Evolutionary conservation across 768 basidiomycete species (phyloP).

Genomic region (Jaapia argillacea): DNA sequence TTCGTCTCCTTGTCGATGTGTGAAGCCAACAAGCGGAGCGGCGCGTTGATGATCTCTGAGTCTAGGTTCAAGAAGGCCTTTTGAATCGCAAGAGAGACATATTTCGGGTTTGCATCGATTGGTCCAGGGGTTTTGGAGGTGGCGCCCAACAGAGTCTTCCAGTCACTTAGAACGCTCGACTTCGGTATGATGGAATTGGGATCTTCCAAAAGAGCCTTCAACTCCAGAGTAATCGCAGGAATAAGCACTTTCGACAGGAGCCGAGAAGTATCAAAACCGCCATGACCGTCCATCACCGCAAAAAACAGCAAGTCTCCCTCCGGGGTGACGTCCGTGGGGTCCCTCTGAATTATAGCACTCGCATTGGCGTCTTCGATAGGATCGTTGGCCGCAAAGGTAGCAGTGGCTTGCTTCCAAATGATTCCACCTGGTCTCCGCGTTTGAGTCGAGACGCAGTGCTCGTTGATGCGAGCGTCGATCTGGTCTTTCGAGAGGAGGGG

Average conservation of each 20-base stretch:
- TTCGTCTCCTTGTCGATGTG: conserved; percentile 42
- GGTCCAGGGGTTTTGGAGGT: conserved; percentile 15
- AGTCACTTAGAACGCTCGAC: conserved; percentile 19
- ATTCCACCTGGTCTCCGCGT: conserved; percentile 42
- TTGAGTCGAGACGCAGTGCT: conserved; percentile 37
- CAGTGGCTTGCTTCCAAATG: conserved; percentile 71
- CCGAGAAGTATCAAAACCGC: conserved; percentile 74
- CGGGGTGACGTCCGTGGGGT: conserved; percentile 44
- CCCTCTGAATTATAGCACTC: conserved; percentile 54
- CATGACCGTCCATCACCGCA: conserved; percentile 86
- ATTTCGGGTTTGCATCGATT: conserved; percentile 36
- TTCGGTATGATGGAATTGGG: conserved; percentile 19
- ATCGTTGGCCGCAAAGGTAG: conserved; percentile 74
- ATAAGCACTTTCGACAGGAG: conserved; percentile 79
- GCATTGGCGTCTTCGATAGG: conserved; percentile 88
- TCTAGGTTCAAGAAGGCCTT: conserved; percentile 79
- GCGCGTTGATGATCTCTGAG: conserved; percentile 69
- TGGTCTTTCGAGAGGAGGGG: conserved; percentile 44
- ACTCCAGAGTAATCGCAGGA: conserved; percentile 71
- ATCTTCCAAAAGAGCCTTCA: conserved; percentile 39
- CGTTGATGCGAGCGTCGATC: conserved; percentile 47
- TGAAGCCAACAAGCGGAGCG: conserved; percentile 59
- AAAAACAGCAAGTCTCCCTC: conserved; percentile 78
- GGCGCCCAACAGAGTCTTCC: conserved; percentile 31
- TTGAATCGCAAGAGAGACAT: conserved; percentile 59